Percentiles rank a stretch among this genome's conserved stretches.
Evolutionary conservation across 352 stramenopile species (phyloP).

Genomic region (Pythium myriotylum): DNA sequence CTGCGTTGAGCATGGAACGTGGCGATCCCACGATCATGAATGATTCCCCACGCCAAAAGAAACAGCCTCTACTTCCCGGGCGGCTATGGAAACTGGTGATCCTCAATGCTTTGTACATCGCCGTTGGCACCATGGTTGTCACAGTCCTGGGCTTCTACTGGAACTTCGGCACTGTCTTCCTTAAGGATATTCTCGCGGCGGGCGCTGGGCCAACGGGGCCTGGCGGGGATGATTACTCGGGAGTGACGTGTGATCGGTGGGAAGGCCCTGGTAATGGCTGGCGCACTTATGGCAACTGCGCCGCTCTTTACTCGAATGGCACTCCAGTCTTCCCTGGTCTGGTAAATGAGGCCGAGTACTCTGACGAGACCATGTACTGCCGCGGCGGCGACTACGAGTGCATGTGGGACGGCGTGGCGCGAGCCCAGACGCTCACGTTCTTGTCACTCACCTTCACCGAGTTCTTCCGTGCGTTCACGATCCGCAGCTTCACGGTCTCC

Average conservation of each 20-base stretch:
- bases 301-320: constrained; percentile 38
- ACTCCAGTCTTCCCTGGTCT: constrained; percentile 56
- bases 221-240: constrained; percentile 47
- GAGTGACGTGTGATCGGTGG: constrained; percentile 63
- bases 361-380: constrained; percentile 51
- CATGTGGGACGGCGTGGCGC: constrained; percentile 57
- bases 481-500: constrained; percentile 70
- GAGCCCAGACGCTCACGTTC: constrained; percentile 79
- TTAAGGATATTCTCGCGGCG: constrained; percentile 52
- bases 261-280: constrained; percentile 45
- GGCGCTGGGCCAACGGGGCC: constrained; percentile 46
- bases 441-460: constrained; percentile 69
- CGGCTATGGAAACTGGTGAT: constrained; percentile 66
- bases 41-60: constrained; percentile 51
- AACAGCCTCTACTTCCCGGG: constrained; percentile 56
- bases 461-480: constrained; percentile 75
- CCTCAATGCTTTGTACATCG: constrained; percentile 62
- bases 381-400: constrained; percentile 64
- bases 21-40: constrained; percentile 74
- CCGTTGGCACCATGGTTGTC: constrained; percentile 43
- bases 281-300: constrained; percentile 61
- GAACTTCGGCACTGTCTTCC: constrained; percentile 62
- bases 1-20: constrained; percentile 73
- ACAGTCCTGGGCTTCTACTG: constrained; percentile 71
- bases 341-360: constrained; percentile 29